A percentile compares a stretch with the other conserved stretches of the same genome.
phyloP scores from a whole-genome alignment of 495 filamentous ascomycete species.

The Penicillium canariense region DNA sequence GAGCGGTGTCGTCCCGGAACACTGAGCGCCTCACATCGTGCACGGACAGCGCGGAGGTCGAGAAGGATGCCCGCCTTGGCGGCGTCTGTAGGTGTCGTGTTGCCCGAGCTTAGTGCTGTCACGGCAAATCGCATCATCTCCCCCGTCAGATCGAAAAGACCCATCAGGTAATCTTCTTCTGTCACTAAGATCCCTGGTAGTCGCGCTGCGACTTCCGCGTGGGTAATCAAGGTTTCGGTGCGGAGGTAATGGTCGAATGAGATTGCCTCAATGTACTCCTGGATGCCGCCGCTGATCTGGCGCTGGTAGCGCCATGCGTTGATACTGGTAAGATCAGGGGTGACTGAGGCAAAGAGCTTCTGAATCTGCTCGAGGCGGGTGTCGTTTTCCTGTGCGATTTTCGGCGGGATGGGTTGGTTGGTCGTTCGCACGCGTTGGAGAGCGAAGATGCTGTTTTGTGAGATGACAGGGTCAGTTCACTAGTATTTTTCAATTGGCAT shows the following conservation, averaged over 20 bases:
- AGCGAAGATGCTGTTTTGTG: slow-evolving; percentile 72
- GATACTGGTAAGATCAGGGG: slow-evolving; percentile 68
- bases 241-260: slow-evolving; percentile 84
- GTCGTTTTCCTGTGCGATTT: slow-evolving; percentile 63
- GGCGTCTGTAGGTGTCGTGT: slow-evolving; percentile 25
- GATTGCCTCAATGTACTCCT: slow-evolving; percentile 89
- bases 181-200: slow-evolving; percentile 64
- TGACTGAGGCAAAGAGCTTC: slow-evolving; percentile 61
- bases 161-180: slow-evolving; percentile 83
- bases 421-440: slow-evolving; percentile 76
- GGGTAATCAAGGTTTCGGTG: slow-evolving; percentile 68
- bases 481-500: background rate
- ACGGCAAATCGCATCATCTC: slow-evolving; percentile 97
- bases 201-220: slow-evolving; percentile 49
- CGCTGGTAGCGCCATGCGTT: slow-evolving; percentile 81
- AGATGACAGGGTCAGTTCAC: background rate
- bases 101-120: slow-evolving; percentile 51
- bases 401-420: slow-evolving; percentile 58
- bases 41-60: slow-evolving; percentile 73
- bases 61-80: slow-evolving; percentile 51
- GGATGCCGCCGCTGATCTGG: slow-evolving; percentile 73
- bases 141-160: slow-evolving; percentile 87
- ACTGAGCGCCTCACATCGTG: slow-evolving; percentile 68
- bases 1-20: slow-evolving; percentile 33
- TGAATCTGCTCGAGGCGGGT: slow-evolving; percentile 64